Evolutionary conservation across 2,329 filamentous ascomycete species (phyloP).

Genomic region (Aspergillus cejpii): DNA sequence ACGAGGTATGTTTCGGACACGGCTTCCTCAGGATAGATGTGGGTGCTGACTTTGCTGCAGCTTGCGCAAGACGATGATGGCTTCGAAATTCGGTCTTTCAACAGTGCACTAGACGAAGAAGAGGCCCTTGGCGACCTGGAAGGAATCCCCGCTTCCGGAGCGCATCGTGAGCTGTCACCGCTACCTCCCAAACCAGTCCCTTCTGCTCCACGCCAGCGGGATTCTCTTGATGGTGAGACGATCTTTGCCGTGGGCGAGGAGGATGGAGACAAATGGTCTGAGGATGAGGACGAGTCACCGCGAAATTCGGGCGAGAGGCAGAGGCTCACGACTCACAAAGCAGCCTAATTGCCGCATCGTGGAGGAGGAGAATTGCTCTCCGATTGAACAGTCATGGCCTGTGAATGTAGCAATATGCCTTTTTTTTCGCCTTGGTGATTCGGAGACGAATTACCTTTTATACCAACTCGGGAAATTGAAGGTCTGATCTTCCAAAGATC

Average conservation of each 20-base stretch:
- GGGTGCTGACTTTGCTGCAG: conserved; percentile 39
- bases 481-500: conserved; percentile 4
- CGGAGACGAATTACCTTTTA: background rate
- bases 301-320: conserved; percentile 47
- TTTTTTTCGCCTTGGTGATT: background rate
- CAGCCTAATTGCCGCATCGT: background rate
- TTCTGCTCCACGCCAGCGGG: conserved; percentile 47
- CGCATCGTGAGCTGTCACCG: conserved; percentile 34
- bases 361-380: background rate
- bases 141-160: conserved; percentile 27
- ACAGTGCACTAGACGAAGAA: conserved; percentile 63
- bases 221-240: conserved; percentile 78
- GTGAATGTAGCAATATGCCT: background rate
- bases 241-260: conserved; percentile 86
- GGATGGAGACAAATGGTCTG: conserved; percentile 79
- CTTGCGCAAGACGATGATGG: conserved; percentile 97
- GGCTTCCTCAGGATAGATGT: too few species aligned
- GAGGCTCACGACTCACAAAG: conserved; percentile 45
- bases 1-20: conserved; percentile 55
- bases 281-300: conserved; percentile 54
- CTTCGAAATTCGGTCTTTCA: conserved; percentile 91
- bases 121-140: conserved; percentile 42
- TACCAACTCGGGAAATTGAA: conserved; percentile 2
- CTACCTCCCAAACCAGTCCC: conserved; percentile 47
- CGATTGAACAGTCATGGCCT: background rate